Percentiles rank a stretch among this genome's conserved stretches.
Conservation (phyloP, 2,329 filamentous ascomycete genomes). For the Trichoderma endophyticum region DNA sequence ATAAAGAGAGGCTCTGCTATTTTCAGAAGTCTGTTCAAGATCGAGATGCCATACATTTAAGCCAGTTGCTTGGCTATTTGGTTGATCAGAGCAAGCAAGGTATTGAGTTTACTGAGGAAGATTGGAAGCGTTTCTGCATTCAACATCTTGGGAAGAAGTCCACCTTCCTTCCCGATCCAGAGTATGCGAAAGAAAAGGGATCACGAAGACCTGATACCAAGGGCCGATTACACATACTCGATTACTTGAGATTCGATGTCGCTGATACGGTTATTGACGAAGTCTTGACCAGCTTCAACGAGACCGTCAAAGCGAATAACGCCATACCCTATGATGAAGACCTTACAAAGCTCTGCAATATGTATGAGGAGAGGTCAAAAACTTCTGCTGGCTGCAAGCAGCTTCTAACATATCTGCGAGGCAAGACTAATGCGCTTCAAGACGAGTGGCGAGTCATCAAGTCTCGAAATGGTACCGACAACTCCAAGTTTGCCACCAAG, state of each 20-base stretch:
- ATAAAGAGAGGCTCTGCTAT: conserved; percentile 63
- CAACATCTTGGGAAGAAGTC: conserved; percentile 23
- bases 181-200: conserved; percentile 41
- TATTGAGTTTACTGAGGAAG: conserved; percentile 43
- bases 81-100: conserved; percentile 59
- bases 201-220: conserved; percentile 18
- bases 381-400: conserved; percentile 29
- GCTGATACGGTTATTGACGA: conserved; percentile 42
- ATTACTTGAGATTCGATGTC: conserved; percentile 57
- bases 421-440: conserved; percentile 31
- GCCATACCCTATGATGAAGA: conserved; percentile 17
- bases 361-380: conserved; percentile 32
- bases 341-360: conserved; percentile 26
- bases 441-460: conserved; percentile 35
- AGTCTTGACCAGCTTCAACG: conserved; percentile 36
- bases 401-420: conserved; percentile 34
- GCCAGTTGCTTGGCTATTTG: conserved; percentile 50
- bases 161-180: conserved; percentile 34
- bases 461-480: conserved; percentile 8
- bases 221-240: conserved; percentile 52
- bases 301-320: conserved; percentile 17
- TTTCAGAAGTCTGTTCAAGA: conserved; percentile 49
- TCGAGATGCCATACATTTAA: conserved; percentile 45
- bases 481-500: conserved; percentile 25
- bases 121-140: conserved; percentile 40